These are phyloP conservation scores for Solanum sejunctum DNA, from an alignment of 257 asterid species.

Conservation along the genomic window DNA sequence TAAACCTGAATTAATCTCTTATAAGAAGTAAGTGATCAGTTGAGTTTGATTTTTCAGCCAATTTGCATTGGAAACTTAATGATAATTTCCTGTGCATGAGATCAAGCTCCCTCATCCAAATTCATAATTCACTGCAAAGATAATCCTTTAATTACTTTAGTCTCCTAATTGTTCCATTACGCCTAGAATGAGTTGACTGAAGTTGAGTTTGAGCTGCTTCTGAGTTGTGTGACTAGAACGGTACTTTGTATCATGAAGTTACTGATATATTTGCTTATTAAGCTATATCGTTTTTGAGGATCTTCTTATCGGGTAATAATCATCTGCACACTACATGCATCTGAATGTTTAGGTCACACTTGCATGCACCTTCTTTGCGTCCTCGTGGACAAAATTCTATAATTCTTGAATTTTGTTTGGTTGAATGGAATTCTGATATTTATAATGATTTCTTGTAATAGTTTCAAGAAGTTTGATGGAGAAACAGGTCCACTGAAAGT, in stretches of 20 bases:
- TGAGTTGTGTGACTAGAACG: neutral
- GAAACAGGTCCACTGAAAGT: slow-evolving; percentile 5
- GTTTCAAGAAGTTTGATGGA: slow-evolving; percentile 11
- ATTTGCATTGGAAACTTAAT: neutral
- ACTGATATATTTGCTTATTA: neutral
- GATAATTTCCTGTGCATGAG: neutral
- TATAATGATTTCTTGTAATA: neutral
- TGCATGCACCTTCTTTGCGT: neutral
- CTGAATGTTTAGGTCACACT: neutral
- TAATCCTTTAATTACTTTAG: neutral
- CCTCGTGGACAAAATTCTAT: neutral
- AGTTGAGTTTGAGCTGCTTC: neutral
- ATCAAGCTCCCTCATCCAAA: neutral
- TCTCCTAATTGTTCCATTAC: neutral
- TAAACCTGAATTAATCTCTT: neutral
- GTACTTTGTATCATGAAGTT: neutral
- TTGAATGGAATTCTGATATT: neutral
- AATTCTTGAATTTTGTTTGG: neutral
- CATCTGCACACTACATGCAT: neutral
- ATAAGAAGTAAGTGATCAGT: neutral
- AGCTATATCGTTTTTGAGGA: neutral
- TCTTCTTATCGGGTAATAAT: neutral
- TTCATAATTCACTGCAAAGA: neutral
- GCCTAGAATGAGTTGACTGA: neutral
- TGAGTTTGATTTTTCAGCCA: neutral